Conservation (phyloP, 345 rosid genomes). For the Aquilaria sinensis region DNA sequence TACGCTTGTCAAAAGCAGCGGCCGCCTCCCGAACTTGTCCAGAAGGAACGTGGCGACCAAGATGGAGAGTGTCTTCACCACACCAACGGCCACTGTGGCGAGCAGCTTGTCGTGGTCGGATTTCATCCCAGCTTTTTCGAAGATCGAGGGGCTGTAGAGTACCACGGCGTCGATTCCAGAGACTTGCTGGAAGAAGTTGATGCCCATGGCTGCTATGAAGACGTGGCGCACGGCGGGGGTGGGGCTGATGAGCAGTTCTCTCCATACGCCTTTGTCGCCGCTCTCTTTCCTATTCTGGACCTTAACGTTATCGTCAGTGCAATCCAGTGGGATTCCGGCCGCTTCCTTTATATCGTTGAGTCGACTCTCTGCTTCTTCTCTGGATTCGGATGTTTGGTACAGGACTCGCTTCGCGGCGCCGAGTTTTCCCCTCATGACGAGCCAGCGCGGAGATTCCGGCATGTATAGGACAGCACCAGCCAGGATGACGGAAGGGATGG, state of each 20-base stretch:
- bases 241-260: constrained; percentile 31
- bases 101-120: constrained; percentile 30
- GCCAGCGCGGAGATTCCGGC: constrained; percentile 62
- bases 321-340: constrained; percentile 4
- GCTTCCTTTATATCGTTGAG: constrained; percentile 34
- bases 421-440: constrained; percentile 40
- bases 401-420: constrained; percentile 40
- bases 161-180: constrained; percentile 58
- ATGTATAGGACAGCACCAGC: constrained; percentile 4
- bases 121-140: constrained; percentile 37
- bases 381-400: constrained; percentile 27
- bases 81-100: constrained; percentile 43
- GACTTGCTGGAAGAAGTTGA: constrained; percentile 66
- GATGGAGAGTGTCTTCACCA: constrained; percentile 38
- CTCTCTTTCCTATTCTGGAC: constrained; percentile 1
- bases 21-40: constrained; percentile 49
- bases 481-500: constrained; percentile 10
- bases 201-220: constrained; percentile 39
- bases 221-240: constrained; percentile 22
- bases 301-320: background rate
- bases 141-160: constrained; percentile 50
- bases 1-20: constrained; percentile 10
- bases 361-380: constrained; percentile 36
- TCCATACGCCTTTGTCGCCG: constrained; percentile 44
- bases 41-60: constrained; percentile 33